Conservation (phyloP, 495 filamentous ascomycete species). For the Neurospora cerealis region DNA sequence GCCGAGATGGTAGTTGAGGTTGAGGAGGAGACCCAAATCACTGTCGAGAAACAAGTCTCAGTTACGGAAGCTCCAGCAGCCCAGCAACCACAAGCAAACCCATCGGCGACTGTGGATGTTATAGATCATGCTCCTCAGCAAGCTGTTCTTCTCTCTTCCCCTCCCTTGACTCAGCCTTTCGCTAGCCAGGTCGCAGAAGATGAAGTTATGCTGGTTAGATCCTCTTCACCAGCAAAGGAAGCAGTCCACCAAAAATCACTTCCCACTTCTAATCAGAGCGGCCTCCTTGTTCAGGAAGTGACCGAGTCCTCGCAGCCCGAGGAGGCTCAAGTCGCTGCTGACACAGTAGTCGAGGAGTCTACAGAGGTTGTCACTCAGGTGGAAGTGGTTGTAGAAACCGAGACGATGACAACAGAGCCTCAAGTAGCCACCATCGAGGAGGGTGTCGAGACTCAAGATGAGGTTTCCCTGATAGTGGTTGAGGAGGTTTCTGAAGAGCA, state of each 20-base stretch:
- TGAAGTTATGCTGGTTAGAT: neutral
- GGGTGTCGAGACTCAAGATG: neutral
- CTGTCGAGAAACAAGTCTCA: neutral
- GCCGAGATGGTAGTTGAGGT: neutral
- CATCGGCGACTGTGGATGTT: neutral
- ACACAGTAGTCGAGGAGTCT: neutral
- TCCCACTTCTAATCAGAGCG: neutral
- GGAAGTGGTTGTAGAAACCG: neutral
- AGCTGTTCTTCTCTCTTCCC: neutral
- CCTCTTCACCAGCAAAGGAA: neutral
- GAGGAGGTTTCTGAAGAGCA: neutral
- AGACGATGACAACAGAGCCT: neutral
- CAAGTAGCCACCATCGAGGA: neutral
- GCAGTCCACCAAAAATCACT: neutral
- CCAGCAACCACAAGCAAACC: neutral
- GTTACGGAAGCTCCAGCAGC: neutral
- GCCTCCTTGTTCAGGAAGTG: neutral
- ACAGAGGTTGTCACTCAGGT: neutral
- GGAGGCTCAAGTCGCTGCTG: neutral
- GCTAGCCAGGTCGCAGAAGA: neutral
- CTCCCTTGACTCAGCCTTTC: neutral
- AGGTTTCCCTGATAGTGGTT: conserved; percentile 1
- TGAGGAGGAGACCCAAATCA: neutral
- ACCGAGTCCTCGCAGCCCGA: neutral
- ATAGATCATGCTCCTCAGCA: neutral